Conservation (phyloP, 108 stramenopile genomes). For the Discostella pseudostelligera region DNA sequence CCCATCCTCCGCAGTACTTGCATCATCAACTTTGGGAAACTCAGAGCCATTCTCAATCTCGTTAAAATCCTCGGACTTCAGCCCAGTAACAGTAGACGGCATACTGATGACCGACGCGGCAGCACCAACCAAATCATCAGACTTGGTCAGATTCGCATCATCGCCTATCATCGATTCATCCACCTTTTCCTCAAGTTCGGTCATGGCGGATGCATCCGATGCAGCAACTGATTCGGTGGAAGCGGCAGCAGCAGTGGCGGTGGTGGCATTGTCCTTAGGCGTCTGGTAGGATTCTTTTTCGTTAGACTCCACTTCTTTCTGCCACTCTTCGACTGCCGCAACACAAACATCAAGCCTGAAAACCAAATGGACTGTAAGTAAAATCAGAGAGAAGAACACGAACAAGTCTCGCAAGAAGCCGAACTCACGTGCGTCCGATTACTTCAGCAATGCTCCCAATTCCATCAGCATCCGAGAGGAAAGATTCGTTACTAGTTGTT, state of each 20-base stretch:
- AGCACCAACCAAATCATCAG: conserved; percentile 7
- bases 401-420: neutral
- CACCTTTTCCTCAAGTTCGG: conserved; percentile 29
- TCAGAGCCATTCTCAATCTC: conserved; percentile 29
- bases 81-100: neutral
- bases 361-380: neutral
- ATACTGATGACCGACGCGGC: neutral
- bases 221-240: conserved; percentile 47
- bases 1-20: conserved; percentile 35
- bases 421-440: conserved; percentile 53
- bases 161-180: conserved; percentile 25
- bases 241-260: conserved; percentile 8
- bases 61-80: conserved; percentile 35
- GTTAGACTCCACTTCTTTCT: neutral
- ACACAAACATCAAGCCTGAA: conserved; percentile 41
- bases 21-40: conserved; percentile 17
- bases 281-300: conserved; percentile 6
- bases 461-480: conserved; percentile 70
- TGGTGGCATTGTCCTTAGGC: conserved; percentile 6
- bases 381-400: neutral
- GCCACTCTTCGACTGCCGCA: conserved; percentile 30
- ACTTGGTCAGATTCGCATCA: neutral
- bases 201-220: conserved; percentile 12
- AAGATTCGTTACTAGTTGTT: conserved; percentile 49
- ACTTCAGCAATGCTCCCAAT: conserved; percentile 70